These are phyloP conservation scores for Fraxinus anomala DNA, from an alignment of 257 asterid genomes.

Conservation along the genomic window DNA sequence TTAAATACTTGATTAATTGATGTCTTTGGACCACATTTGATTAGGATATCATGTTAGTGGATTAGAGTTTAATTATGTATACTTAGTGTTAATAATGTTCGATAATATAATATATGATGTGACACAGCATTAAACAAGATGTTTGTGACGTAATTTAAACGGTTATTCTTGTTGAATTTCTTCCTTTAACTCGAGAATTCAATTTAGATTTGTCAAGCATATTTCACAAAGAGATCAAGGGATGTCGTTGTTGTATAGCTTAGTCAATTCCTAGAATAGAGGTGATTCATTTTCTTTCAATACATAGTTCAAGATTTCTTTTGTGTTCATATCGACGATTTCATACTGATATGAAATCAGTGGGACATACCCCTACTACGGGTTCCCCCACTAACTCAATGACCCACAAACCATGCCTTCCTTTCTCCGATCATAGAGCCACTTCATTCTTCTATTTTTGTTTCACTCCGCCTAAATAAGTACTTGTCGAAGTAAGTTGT, in stretches of 20 bases:
- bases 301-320: constrained; percentile 15
- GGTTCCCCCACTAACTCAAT: not conserved
- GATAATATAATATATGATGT: not conserved
- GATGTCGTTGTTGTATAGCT: too few relatives aligned
- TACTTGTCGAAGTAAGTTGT: too few relatives aligned
- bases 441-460: constrained; percentile 15
- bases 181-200: too few relatives aligned
- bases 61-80: not conserved
- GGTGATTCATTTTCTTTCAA: constrained; percentile 18
- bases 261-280: not conserved
- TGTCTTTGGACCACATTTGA: too few relatives aligned
- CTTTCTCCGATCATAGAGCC: constrained; percentile 20
- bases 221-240: too few relatives aligned
- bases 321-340: constrained; percentile 11
- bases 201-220: too few relatives aligned
- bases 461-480: not conserved
- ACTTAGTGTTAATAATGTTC: not conserved
- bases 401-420: constrained; percentile 24
- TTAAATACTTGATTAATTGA: not conserved
- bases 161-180: not conserved
- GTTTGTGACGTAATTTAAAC: too few relatives aligned
- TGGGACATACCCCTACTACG: not conserved
- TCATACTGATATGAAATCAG: not conserved
- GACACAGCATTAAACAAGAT: too few relatives aligned
- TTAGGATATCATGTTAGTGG: not conserved